Percentiles rank a stretch among this genome's conserved stretches.
These are phyloP conservation scores for Alternaria solani DNA, from an alignment of 2,329 filamentous ascomycete species.

Conservation along the genomic window DNA sequence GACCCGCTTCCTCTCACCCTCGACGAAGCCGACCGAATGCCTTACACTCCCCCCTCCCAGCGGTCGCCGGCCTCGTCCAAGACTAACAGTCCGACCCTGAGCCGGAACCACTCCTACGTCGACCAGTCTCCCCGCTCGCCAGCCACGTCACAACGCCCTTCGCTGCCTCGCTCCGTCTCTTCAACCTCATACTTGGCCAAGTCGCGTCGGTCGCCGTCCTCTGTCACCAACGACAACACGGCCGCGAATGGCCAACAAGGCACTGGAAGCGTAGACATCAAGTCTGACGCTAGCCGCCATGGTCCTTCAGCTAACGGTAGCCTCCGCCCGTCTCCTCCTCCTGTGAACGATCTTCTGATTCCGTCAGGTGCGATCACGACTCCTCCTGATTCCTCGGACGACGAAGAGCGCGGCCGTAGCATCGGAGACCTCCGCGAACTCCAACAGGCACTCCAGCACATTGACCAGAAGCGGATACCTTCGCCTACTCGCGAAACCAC, in stretches of 20 bases:
- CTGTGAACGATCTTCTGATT: slow-evolving; percentile 77
- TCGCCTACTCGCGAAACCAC: slow-evolving; percentile 60
- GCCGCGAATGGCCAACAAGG: slow-evolving; percentile 39
- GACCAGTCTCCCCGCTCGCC: slow-evolving; percentile 49
- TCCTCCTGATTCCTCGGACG: slow-evolving; percentile 90
- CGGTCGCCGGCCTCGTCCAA: slow-evolving; percentile 67
- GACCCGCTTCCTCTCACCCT: slow-evolving; percentile 40
- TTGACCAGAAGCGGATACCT: slow-evolving; percentile 70
- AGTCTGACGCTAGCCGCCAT: slow-evolving; percentile 28
- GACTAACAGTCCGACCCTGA: slow-evolving; percentile 59
- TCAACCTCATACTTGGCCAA: slow-evolving; percentile 69
- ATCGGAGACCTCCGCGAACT: slow-evolving; percentile 68
- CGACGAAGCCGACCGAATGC: slow-evolving; percentile 68
- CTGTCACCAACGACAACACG: slow-evolving; percentile 43
- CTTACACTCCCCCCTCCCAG: slow-evolving; percentile 83
- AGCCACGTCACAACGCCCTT: slow-evolving; percentile 51
- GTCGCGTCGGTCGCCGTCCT: slow-evolving; percentile 67
- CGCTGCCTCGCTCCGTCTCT: slow-evolving; percentile 64
- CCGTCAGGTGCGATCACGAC: slow-evolving; percentile 87
- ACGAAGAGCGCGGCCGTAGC: slow-evolving; percentile 71
- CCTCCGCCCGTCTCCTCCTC: slow-evolving; percentile 84
- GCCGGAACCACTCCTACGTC: slow-evolving; percentile 60
- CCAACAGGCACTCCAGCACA: slow-evolving; percentile 81
- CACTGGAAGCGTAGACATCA: slow-evolving; percentile 31
- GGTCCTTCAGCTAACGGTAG: slow-evolving; percentile 60